Evolutionary conservation across 2,329 filamentous ascomycete genomes (phyloP).

Genomic region (Claviceps sp.): DNA sequence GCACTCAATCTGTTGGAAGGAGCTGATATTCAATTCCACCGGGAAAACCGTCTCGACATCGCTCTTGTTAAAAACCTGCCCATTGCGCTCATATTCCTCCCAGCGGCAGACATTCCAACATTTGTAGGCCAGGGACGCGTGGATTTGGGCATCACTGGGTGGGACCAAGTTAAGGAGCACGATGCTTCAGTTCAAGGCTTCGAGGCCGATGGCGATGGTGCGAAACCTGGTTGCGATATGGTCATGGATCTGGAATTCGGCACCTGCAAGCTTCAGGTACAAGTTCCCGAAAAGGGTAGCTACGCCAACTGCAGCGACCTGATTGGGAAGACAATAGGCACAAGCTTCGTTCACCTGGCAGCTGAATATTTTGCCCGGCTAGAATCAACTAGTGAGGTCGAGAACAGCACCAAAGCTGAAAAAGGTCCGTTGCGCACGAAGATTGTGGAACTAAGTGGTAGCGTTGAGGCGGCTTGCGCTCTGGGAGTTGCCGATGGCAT

Average conservation of each 20-base stretch:
- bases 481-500: conserved; percentile 93
- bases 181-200: conserved; percentile 48
- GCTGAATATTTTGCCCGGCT: conserved; percentile 72
- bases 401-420: conserved; percentile 21
- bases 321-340: conserved; percentile 85
- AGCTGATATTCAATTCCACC: conserved; percentile 90
- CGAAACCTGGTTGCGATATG: conserved; percentile 57
- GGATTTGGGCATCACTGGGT: conserved; percentile 87
- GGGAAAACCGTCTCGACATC: conserved; percentile 91
- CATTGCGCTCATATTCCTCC: conserved; percentile 91
- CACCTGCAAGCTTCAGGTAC: conserved; percentile 86
- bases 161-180: conserved; percentile 86
- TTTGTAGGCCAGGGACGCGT: conserved; percentile 93
- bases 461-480: conserved; percentile 93
- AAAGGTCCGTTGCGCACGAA: conserved; percentile 58
- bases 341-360: conserved; percentile 81
- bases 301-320: conserved; percentile 61
- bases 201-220: conserved; percentile 32
- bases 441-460: conserved; percentile 88
- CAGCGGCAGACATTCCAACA: conserved; percentile 91
- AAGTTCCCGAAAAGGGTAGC: conserved; percentile 76
- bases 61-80: conserved; percentile 94
- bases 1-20: conserved; percentile 84
- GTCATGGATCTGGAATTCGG: conserved; percentile 88
- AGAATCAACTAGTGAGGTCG: conserved; percentile 40